Evolutionary conservation across 75 land plant genomes (phyloP), one percentile per base, ranked within the genome.

Genomic region (Pinus taeda): DNA sequence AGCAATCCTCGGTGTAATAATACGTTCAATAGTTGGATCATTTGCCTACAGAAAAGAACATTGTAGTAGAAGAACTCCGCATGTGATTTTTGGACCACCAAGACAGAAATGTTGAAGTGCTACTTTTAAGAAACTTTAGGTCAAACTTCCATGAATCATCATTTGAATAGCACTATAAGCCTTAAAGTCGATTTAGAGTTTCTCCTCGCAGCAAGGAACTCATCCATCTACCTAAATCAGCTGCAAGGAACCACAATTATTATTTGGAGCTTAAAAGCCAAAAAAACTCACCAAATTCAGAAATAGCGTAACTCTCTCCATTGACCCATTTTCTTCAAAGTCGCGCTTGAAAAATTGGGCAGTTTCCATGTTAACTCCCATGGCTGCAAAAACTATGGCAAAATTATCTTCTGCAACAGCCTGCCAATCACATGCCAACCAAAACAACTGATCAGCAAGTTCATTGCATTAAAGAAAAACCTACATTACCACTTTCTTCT

Each of bases 331-430:
- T 79, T 96, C 99, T 84, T 96, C 99, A 82, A 96, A 96, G 83
- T 94, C 99, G 42, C 99, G 91, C 73, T 96, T 96, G 81, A 94
- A 96, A 80, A 94, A 96, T 56, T 93, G 93, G 22, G 99, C 95
- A 33, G 97, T 96, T 80, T 96, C 99, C 99, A 96, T 96, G 81
- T 94, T 96, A 12, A 94, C 99, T 58, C 95, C 99, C 95, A 96
- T 96, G 63, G 99, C 98, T 15, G 99, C 99, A 88, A 96, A 96
- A 12, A 96, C 98, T 82, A 94, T 94, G 59, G 98, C 98, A 84
- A 96, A 96, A 77, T 96, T 96, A 87, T 96, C 98, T 75, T 92
- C 98, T 75, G 76, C 90, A 22, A 76, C 90, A 78, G 78, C 94
- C 99, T 96, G 84, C 37, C 53, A 74, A 30, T 30, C 33, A 30